Base-by-base conservation (phyloP, 768 basidiomycete species). In the Tubosaeta sp. region DNA sequence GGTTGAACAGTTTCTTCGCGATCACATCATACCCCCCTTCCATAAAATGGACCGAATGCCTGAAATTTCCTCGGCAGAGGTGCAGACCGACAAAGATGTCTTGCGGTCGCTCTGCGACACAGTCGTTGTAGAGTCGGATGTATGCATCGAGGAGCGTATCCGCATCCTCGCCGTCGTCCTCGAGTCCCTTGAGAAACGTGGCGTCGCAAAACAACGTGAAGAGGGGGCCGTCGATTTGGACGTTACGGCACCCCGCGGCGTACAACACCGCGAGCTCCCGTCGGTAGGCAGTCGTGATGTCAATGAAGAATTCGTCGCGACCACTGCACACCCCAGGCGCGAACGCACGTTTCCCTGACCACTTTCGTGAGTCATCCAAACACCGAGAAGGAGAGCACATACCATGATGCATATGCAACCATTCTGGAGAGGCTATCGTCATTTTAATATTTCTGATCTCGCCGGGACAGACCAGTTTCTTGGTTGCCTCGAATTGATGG, bases 371-470 rank as follows among this genome's bases (percentile, higher is more conserved):
- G 40, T 40, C 12, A 3, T 25, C 13, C 40, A 13, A 3, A 5
- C 18, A 7, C 14, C 14, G 4, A 2, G 10, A 1, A 6, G 34
- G n/a, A 2, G 8, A 32, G 5, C 4, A 4, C 59, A 72, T 74
- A 44, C 85, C 85, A 62, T 84, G 83, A 21, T 81, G 78, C 30
- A 85, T 78, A 63, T 85, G 84, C 65, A 80, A 83, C 83, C 84
- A 86, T 30, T 82, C 81, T 4, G 86, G 87, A 1, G 84, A 80
- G 52, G 81, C 83, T 66, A 87, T 71, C 14, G 83, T 88, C 53
- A 89, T 60, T 64, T 91, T 90, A 64, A 89, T 76, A 59, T 76
- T 73, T 60, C 76, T 76, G 52, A 85, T 79, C 59, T 87, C 84
- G 67, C 85, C 76, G 6, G 78, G 72, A 18, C 77, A 59, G 24